These are phyloP conservation scores for Backusella luteola DNA, from an alignment of 192 early-diverging fungal genomes.

Conservation along the genomic window DNA sequence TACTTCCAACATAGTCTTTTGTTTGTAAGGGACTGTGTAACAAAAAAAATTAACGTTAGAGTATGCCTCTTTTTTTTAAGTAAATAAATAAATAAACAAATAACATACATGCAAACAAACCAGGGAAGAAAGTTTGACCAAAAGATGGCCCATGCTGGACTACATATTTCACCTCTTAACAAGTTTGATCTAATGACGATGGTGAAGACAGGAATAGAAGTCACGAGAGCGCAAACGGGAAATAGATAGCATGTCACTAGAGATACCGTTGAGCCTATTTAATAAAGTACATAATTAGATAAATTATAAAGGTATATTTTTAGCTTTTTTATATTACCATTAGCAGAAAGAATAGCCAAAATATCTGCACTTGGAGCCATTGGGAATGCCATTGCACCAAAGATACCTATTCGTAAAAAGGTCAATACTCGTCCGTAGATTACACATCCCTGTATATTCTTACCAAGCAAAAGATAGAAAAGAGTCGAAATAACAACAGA, in stretches of 20 bases:
- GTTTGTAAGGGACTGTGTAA: constrained; percentile 58
- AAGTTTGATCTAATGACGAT: constrained; percentile 66
- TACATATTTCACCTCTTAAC: constrained; percentile 47
- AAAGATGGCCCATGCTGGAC: constrained; percentile 48
- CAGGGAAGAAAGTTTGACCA: constrained; percentile 60
- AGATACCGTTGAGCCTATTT: constrained; percentile 31
- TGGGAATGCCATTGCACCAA: constrained; percentile 50
- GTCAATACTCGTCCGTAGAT: not conserved
- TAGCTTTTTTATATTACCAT: constrained; percentile 18
- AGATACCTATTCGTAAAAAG: constrained; percentile 24
- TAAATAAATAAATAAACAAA: not conserved
- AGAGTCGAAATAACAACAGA: constrained; percentile 47
- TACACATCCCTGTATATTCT: not conserved
- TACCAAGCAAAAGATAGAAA: constrained; percentile 51
- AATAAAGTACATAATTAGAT: not conserved
- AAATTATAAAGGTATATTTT: not conserved
- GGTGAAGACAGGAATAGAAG: constrained; percentile 70
- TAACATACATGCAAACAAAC: constrained; percentile 50
- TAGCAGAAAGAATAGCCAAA: constrained; percentile 12
- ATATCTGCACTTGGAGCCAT: constrained; percentile 34
- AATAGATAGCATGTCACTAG: constrained; percentile 51
- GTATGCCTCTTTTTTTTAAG: not conserved
- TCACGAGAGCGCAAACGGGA: constrained; percentile 54
- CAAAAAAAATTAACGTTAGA: not conserved
- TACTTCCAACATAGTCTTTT: constrained; percentile 49